A percentile compares a stretch with the other conserved stretches of the same genome.
Conservation (phyloP, 176 grass and related monocot species). For the Triticum aestivum region IWGSC_CS_RefSeq_v2.1 NC_057796.1:444911753-444912252, state of each 20-base stretch:
- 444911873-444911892: background rate
- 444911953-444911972: slow-evolving; percentile 2
- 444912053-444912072: no score
- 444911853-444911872: slow-evolving; percentile 19
- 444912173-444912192: slow-evolving; percentile 13
- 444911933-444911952: background rate
- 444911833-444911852: slow-evolving; percentile 5
- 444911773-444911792: background rate
- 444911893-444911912: slow-evolving; percentile 13
- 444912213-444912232: background rate
- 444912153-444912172: background rate
- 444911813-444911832: slow-evolving; percentile 27
- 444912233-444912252: background rate
- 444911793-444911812: background rate
- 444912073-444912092: no score
- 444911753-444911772: background rate
- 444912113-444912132: no score
- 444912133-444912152: background rate
- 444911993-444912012: no score
- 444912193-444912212: slow-evolving; percentile 2
- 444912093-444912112: no score
- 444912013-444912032: background rate
- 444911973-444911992: background rate
- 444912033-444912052: background rate
- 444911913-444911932: slow-evolving; percentile 32